Percentiles rank a stretch among this genome's conserved stretches.
Evolutionary conservation across 805 yeast genomes (phyloP).

Genomic region (Saccharomycopsis fermentans): DNA sequence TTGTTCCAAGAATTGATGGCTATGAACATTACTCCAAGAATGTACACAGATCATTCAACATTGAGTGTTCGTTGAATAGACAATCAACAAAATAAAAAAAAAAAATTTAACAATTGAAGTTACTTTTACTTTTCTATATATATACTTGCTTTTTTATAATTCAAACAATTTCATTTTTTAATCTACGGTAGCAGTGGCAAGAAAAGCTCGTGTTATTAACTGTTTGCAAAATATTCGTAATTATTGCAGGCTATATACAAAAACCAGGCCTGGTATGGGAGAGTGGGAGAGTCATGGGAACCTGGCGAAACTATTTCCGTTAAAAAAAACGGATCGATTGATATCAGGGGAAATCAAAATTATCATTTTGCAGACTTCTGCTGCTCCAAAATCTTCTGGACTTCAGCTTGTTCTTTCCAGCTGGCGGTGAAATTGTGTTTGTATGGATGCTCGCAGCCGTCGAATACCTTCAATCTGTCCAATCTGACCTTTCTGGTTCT

Average conservation of each 20-base stretch:
- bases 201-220: too few species aligned
- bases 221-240: too few species aligned
- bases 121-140: background rate
- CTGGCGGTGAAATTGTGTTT: slow-evolving; percentile 72
- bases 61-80: slow-evolving; percentile 8
- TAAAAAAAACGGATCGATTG: too few species aligned
- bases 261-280: too few species aligned
- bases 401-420: slow-evolving; percentile 63
- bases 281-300: too few species aligned
- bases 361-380: background rate
- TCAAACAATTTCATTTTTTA: too few species aligned
- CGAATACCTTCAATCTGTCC: slow-evolving; percentile 76
- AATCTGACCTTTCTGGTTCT: slow-evolving; percentile 67
- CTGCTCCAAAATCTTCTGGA: slow-evolving; percentile 20
- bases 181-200: too few species aligned
- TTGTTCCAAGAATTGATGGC: slow-evolving; percentile 99
- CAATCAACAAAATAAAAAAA: too few species aligned
- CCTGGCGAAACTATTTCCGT: too few species aligned
- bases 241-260: too few species aligned
- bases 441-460: slow-evolving; percentile 84
- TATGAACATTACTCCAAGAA: slow-evolving; percentile 95
- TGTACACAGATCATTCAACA: slow-evolving; percentile 72
- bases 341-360: too few species aligned
- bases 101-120: background rate
- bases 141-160: too few species aligned